Conservation (phyloP, 371 early-diverging fungal species). For the Lichtheimia ramosa region DNA sequence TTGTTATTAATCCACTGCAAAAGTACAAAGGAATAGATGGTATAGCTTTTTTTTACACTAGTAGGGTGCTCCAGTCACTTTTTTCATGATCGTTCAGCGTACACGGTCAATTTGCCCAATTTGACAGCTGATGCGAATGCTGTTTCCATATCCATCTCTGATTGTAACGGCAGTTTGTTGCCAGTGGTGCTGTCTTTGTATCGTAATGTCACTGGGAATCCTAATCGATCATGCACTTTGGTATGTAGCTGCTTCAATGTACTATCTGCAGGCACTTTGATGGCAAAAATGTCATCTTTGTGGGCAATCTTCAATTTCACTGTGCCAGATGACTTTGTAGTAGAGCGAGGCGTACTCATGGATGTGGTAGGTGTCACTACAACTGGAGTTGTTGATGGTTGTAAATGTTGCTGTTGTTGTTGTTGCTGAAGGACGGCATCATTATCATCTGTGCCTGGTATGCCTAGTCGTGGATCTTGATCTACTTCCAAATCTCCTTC, state of each 20-base stretch:
- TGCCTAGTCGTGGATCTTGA: conserved; percentile 28
- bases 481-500: conserved; percentile 70
- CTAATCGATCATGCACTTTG: conserved; percentile 62
- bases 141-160: conserved; percentile 32
- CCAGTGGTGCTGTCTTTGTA: conserved; percentile 32
- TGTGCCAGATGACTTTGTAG: conserved; percentile 5
- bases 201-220: conserved; percentile 30
- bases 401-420: conserved; percentile 5
- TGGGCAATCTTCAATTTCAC: conserved; percentile 74
- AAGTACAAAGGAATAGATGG: no score
- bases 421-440: neutral
- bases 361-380: conserved; percentile 3
- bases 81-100: conserved; percentile 24
- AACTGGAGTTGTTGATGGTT: conserved; percentile 2
- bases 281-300: conserved; percentile 73
- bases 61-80: neutral
- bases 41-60: no score
- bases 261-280: conserved; percentile 64
- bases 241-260: conserved; percentile 54
- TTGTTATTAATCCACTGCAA: no score
- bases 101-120: conserved; percentile 47
- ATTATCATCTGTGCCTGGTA: neutral
- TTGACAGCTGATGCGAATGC: conserved; percentile 37
- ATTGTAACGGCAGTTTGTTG: conserved; percentile 23
- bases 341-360: conserved; percentile 1